phyloP scores from a whole-genome alignment of 2,329 filamentous ascomycete species.

The Microascus cirrosus region DNA sequence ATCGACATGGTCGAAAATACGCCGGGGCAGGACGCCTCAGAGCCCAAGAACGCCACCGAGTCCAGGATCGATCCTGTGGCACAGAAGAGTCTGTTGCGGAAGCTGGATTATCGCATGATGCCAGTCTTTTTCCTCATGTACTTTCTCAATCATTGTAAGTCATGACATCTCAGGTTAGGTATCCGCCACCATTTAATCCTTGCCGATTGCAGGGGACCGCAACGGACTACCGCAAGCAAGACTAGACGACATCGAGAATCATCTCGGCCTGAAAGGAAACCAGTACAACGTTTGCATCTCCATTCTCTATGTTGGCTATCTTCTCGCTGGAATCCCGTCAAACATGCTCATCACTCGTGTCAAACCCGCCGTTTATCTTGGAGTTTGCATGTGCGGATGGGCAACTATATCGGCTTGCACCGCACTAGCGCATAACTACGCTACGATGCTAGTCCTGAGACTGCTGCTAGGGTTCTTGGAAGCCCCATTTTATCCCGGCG shows the following conservation, averaged over 20 bases:
- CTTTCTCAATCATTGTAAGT: slow-evolving; percentile 13
- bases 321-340: neutral
- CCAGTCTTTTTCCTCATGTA: slow-evolving; percentile 13
- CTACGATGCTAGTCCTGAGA: slow-evolving; percentile 15
- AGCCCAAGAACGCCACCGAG: too few relatives aligned
- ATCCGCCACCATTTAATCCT: too few relatives aligned
- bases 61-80: too few relatives aligned
- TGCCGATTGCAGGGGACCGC: too few relatives aligned
- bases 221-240: slow-evolving; percentile 13
- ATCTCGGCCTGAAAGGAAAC: slow-evolving; percentile 10
- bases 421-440: slow-evolving; percentile 26
- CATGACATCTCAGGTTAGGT: too few relatives aligned
- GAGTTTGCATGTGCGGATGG: slow-evolving; percentile 15
- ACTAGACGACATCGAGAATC: slow-evolving; percentile 11
- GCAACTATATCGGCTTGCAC: slow-evolving; percentile 28
- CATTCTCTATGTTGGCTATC: slow-evolving; percentile 11
- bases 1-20: too few relatives aligned
- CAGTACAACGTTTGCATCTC: slow-evolving; percentile 12
- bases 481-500: slow-evolving; percentile 25
- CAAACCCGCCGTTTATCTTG: neutral
- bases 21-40: too few relatives aligned
- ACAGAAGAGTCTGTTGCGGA: too few relatives aligned
- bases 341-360: neutral
- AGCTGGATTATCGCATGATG: too few relatives aligned
- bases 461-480: neutral